A percentile compares a stretch with the other conserved stretches of the same genome.
Evolutionary conservation across 2,329 filamentous ascomycete species (phyloP).

Genomic region (Neofusicoccum kwambonambiense): DNA sequence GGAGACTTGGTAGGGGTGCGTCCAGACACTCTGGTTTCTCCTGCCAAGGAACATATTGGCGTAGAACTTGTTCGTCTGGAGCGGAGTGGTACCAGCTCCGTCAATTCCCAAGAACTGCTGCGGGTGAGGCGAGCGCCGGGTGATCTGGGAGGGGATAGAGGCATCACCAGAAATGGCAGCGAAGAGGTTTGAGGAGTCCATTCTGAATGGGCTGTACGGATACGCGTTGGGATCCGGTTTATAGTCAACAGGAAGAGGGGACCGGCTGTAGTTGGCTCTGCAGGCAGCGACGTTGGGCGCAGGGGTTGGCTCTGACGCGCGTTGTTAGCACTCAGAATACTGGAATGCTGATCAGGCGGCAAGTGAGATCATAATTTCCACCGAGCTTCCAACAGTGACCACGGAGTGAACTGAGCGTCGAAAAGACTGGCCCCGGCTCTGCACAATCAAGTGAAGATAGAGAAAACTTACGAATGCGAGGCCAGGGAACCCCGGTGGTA

Average conservation of each 20-base stretch:
- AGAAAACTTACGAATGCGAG: neutral
- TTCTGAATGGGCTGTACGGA: neutral
- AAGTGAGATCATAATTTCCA: neutral
- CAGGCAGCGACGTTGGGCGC: neutral
- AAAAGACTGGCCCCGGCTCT: neutral
- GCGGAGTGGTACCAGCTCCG: constrained; percentile 18
- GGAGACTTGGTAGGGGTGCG: constrained; percentile 59
- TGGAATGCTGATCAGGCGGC: neutral
- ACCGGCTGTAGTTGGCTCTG: neutral
- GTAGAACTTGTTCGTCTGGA: constrained; percentile 69
- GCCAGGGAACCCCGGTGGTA: neutral
- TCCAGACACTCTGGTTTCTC: constrained; percentile 68
- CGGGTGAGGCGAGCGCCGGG: neutral
- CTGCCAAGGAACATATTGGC: constrained; percentile 76
- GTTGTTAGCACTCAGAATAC: neutral
- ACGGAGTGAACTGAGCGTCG: neutral
- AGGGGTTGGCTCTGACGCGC: neutral
- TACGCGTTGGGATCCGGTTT: neutral
- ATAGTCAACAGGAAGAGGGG: neutral
- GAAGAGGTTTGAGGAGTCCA: constrained; percentile 1
- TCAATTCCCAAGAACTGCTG: neutral
- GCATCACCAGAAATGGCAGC: neutral
- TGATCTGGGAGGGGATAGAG: neutral
- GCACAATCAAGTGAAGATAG: neutral
- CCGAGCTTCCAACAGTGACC: neutral